Conservation (phyloP, 2,329 filamentous ascomycete species). For the Aspergillus novofumigatus region DNA sequence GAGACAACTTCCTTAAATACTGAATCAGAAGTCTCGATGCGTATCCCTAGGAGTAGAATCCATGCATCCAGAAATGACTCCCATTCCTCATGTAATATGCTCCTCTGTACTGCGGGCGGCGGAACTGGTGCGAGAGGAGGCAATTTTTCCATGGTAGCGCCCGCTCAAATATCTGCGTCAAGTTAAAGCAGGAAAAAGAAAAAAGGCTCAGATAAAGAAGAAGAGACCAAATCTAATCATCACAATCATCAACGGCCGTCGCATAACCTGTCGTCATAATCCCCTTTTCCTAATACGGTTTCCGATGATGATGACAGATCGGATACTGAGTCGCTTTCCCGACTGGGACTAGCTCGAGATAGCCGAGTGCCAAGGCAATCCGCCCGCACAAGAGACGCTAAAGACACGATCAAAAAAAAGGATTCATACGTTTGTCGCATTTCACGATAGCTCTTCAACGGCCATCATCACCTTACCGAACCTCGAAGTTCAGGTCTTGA, state of each 20-base stretch:
- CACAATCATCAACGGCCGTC: background rate
- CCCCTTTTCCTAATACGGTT: background rate
- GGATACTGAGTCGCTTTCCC: slow-evolving; percentile 15
- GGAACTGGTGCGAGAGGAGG: slow-evolving; percentile 78
- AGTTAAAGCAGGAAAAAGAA: background rate
- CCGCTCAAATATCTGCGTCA: slow-evolving; percentile 12
- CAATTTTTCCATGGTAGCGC: slow-evolving; percentile 49
- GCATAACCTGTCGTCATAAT: background rate
- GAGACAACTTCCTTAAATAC: slow-evolving; percentile 51
- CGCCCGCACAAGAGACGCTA: slow-evolving; percentile 24
- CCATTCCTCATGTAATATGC: slow-evolving; percentile 70
- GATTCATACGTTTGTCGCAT: slow-evolving; percentile 15
- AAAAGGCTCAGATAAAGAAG: slow-evolving; percentile 2
- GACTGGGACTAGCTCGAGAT: slow-evolving; percentile 35
- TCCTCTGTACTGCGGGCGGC: slow-evolving; percentile 60
- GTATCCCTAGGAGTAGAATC: slow-evolving; percentile 62
- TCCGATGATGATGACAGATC: slow-evolving; percentile 1
- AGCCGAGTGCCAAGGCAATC: slow-evolving; percentile 35
- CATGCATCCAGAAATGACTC: slow-evolving; percentile 71
- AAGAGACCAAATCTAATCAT: background rate
- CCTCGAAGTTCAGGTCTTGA: slow-evolving; percentile 77
- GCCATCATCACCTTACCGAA: slow-evolving; percentile 76
- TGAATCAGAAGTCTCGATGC: slow-evolving; percentile 56
- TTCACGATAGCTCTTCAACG: slow-evolving; percentile 23
- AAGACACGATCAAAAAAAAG: slow-evolving; percentile 10